A percentile compares a stretch with the other conserved stretches of the same genome.
Conservation (phyloP, 345 rosid genomes). For the Aegle marmelos region DNA sequence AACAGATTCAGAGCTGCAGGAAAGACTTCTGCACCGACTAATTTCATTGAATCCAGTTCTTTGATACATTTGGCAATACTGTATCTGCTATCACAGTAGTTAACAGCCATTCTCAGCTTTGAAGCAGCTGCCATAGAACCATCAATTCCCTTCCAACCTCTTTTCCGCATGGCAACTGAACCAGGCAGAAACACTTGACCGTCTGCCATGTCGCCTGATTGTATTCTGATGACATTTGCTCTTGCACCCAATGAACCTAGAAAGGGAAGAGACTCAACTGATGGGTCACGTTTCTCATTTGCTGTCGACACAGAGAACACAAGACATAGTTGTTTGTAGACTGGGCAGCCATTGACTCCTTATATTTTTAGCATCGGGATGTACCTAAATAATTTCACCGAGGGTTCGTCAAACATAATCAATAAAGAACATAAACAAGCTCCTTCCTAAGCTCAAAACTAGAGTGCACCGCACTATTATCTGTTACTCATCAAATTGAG, state of each 20-base stretch:
- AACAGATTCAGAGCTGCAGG: conserved; percentile 51
- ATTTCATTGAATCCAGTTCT: conserved; percentile 36
- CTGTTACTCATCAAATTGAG: not conserved
- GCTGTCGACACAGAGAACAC: conserved; percentile 38
- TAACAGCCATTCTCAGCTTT: conserved; percentile 32
- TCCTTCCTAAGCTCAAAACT: conserved; percentile 5
- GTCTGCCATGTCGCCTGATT: conserved; percentile 24
- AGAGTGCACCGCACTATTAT: not conserved
- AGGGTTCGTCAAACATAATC: not conserved
- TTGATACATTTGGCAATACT: conserved; percentile 49
- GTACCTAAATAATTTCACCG: conserved; percentile 31
- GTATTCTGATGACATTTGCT: conserved; percentile 32
- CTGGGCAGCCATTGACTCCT: conserved; percentile 42
- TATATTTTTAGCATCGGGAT: conserved; percentile 51
- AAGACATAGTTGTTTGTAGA: conserved; percentile 42
- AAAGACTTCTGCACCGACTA: conserved; percentile 39
- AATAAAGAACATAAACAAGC: conserved; percentile 14
- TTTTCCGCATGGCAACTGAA: conserved; percentile 26
- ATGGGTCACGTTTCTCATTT: conserved; percentile 28
- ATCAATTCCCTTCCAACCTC: conserved; percentile 52
- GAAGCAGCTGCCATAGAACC: conserved; percentile 65
- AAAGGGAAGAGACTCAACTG: conserved; percentile 12
- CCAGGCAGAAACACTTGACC: conserved; percentile 16
- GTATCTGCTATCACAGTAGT: conserved; percentile 28
- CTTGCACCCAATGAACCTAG: conserved; percentile 23